Evolutionary conservation across 176 grass and related monocot genomes (phyloP).

Genomic region (Hsuehochloa calcarea): DNA sequence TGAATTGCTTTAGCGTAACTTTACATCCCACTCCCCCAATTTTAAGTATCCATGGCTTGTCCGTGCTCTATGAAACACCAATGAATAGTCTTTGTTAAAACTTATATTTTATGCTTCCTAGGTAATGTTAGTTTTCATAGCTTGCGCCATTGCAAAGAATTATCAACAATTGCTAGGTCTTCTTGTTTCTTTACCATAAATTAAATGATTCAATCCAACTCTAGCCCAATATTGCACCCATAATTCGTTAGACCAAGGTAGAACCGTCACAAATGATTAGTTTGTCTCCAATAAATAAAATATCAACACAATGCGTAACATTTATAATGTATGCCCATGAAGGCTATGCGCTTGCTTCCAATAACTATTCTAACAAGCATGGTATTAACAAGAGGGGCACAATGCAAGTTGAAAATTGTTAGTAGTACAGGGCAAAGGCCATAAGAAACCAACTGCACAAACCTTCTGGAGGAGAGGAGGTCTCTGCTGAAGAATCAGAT

Average conservation of each 20-base stretch:
- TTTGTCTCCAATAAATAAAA: constrained; percentile 5
- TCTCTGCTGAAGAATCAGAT: constrained; percentile 43
- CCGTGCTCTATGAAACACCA: neutral
- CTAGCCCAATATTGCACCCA: constrained; percentile 9
- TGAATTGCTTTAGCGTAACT: constrained; percentile 15
- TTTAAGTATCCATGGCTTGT: neutral
- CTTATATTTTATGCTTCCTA: neutral
- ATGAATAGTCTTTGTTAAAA: neutral
- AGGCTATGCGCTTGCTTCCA: neutral
- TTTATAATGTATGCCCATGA: neutral
- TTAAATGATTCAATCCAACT: neutral
- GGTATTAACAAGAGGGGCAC: constrained; percentile 9
- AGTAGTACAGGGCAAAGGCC: neutral
- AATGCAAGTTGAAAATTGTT: neutral
- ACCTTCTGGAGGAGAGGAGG: constrained; percentile 57
- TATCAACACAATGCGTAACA: neutral
- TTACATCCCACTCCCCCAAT: neutral
- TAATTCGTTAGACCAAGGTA: neutral
- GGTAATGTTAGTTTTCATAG: neutral
- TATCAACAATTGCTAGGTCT: constrained; percentile 8
- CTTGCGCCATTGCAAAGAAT: neutral
- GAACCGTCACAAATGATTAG: neutral
- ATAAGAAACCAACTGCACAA: constrained; percentile 32
- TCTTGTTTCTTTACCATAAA: neutral
- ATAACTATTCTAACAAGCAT: constrained; percentile 2